Evolutionary conservation across 2,329 filamentous ascomycete genomes (phyloP).

Genomic region (Leptographium lundbergii): DNA sequence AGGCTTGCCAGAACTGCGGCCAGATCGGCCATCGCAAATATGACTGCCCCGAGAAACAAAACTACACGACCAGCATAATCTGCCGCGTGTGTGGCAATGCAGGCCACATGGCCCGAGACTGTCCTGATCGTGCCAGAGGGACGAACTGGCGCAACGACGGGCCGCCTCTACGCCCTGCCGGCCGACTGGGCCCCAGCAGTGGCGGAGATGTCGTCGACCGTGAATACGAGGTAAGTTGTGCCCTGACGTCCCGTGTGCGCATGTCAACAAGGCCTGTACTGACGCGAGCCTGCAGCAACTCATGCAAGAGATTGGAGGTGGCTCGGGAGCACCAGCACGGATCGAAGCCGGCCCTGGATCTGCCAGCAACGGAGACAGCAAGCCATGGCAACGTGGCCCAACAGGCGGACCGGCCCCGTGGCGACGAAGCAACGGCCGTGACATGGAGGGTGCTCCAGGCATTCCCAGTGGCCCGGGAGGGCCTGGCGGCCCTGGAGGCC

Average conservation of each 20-base stretch:
- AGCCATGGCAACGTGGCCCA: constrained; percentile 81
- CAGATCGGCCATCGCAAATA: constrained; percentile 99
- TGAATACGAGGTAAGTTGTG: constrained; percentile 67
- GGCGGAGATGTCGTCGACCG: constrained; percentile 76
- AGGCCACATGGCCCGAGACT: constrained; percentile 96
- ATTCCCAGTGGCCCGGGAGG: too few species aligned
- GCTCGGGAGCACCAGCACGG: constrained; percentile 57
- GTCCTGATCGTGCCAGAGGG: constrained; percentile 85
- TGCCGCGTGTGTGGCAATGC: constrained; percentile 97
- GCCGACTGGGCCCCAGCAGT: constrained; percentile 50
- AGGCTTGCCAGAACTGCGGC: constrained; percentile 97
- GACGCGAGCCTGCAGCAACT: constrained; percentile 54
- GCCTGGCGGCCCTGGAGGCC: background rate
- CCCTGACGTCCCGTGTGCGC: background rate
- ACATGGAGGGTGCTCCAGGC: constrained; percentile 20
- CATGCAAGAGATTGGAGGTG: constrained; percentile 90
- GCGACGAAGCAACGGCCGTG: constrained; percentile 46
- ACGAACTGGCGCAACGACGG: constrained; percentile 82
- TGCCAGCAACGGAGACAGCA: constrained; percentile 47
- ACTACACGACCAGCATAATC: constrained; percentile 98
- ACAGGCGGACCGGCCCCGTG: constrained; percentile 78
- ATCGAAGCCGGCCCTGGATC: constrained; percentile 74
- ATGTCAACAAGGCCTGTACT: constrained; percentile 19
- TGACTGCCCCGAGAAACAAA: constrained; percentile 93
- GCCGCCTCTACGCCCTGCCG: constrained; percentile 39